Percentiles rank a stretch among this genome's conserved stretches.
These are phyloP conservation scores for Phytopythium ostracodes DNA, from an alignment of 352 stramenopile species.

Conservation along the genomic window DNA sequence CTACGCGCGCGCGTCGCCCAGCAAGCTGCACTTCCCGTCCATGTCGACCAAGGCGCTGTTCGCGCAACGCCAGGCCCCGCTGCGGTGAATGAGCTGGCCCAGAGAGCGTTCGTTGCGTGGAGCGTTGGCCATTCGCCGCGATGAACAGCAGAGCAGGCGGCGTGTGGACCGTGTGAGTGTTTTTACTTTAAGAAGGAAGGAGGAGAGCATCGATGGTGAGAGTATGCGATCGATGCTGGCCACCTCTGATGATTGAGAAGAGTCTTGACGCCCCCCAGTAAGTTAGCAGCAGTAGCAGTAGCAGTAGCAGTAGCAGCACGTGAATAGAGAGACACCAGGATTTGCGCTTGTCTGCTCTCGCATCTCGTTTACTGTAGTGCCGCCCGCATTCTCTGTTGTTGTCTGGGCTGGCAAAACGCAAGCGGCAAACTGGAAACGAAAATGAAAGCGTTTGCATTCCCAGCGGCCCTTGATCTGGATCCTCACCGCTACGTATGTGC, in stretches of 20 bases:
- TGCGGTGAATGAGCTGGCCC: conserved; percentile 19
- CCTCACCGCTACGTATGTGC: too few relatives aligned
- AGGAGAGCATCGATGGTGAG: too few relatives aligned
- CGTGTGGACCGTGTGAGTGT: not conserved
- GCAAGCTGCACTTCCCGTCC: conserved; percentile 46
- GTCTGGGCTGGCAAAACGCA: not conserved
- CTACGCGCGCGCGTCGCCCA: conserved; percentile 34
- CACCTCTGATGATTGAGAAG: not conserved
- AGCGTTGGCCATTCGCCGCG: not conserved
- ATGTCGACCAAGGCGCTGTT: conserved; percentile 33
- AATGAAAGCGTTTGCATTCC: conserved; percentile 13
- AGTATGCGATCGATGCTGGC: too few relatives aligned
- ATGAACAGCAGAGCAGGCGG: not conserved
- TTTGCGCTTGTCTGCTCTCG: not conserved
- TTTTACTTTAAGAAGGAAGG: not conserved
- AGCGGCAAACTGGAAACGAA: not conserved
- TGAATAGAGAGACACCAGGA: not conserved
- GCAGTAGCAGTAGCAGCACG: not conserved
- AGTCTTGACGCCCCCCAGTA: not conserved
- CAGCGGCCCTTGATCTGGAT: too few relatives aligned
- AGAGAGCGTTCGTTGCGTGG: not conserved
- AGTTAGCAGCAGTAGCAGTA: conserved; percentile 2
- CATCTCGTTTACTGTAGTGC: too few relatives aligned
- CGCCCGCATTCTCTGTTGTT: not conserved
- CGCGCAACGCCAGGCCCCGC: conserved; percentile 35